A percentile compares a stretch with the other conserved stretches of the same genome.
Conservation (phyloP, 768 basidiomycete species). For the Daedalea quercina region DNA sequence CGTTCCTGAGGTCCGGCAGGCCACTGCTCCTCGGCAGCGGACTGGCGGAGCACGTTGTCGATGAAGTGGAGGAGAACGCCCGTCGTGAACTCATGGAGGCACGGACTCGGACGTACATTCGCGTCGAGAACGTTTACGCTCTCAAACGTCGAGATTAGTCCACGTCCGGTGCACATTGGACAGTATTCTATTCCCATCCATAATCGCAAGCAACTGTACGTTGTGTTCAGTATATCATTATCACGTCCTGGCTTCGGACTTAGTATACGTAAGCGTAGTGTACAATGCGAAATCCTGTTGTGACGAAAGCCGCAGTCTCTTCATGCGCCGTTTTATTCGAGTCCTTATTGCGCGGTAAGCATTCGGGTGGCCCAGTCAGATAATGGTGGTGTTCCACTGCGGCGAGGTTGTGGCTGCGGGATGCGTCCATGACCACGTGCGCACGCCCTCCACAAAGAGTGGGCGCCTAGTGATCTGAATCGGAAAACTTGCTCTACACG, state of each 20-base stretch:
- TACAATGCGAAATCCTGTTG: neutral
- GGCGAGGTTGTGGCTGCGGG: too few species aligned
- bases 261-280: neutral
- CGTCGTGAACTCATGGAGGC: slow-evolving; percentile 45
- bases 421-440: neutral
- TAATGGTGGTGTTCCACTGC: too few species aligned
- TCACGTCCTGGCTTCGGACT: neutral
- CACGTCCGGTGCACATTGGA: neutral
- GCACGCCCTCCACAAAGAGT: neutral
- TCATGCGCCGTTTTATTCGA: too few species aligned
- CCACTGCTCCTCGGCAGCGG: slow-evolving; percentile 63
- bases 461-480: neutral
- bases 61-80: slow-evolving; percentile 46
- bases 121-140: slow-evolving; percentile 56
- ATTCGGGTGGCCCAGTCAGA: too few species aligned
- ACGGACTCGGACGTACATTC: slow-evolving; percentile 41
- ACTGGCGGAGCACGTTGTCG: slow-evolving; percentile 43
- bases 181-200: neutral
- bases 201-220: neutral
- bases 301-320: neutral
- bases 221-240: neutral
- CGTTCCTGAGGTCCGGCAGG: slow-evolving; percentile 59
- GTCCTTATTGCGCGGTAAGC: too few species aligned
- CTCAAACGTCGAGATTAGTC: slow-evolving; percentile 29
- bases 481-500: neutral